Base-by-base conservation (phyloP, 2,329 filamentous ascomycete species). In the Gnomoniopsis smithogilvyi region DNA sequence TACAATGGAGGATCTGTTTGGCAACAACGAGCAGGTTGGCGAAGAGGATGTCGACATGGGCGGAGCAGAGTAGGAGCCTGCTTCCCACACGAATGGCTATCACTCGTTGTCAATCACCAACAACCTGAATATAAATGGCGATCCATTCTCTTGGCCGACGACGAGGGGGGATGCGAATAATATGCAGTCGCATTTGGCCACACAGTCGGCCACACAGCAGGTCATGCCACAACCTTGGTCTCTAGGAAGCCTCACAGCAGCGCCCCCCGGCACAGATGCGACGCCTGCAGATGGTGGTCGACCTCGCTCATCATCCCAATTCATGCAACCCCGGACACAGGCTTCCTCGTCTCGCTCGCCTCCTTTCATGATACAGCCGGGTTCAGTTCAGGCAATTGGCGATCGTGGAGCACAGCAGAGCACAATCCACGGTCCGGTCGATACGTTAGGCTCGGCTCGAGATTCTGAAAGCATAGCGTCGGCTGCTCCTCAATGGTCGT, bases 1-100 rank as follows among this genome's bases (percentile, higher is more conserved):
- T 12, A 72, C 71, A 6, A 81, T 84, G 76, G 82, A 78, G 24
- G 80, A 81, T 51, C 64, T 74, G 2, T 74, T 74, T 66, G 72
- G 68, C 24, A 66, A 68, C 38, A 51, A 53, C 24, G 54, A 26
- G 14, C 51, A 61, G 51, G 60, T 62, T 30, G 64, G 64, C 36
- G 64, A 67, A 56, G 68, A 70, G 51, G 71, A 73, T 57, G 70
- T 72, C 57, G 72, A 73, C 54, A 73, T 72, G 70, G 54, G 34
- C 36, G 54, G 34, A 17, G 68, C 67, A 50, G 70, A 72, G 65
- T 68, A 70, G 63, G 38, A n/a, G 15, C 41, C 53, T 60, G 46
- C 19, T 17, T 53, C 17, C 34, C 6, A 26, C 34, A 56, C n/a
- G n/a, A 50, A 50, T 19, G 19, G 24, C 22, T 17, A 50, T 34